These are phyloP conservation scores for Mrakia hoshinonis DNA, from an alignment of 768 basidiomycete species.

Conservation along the genomic window DNA sequence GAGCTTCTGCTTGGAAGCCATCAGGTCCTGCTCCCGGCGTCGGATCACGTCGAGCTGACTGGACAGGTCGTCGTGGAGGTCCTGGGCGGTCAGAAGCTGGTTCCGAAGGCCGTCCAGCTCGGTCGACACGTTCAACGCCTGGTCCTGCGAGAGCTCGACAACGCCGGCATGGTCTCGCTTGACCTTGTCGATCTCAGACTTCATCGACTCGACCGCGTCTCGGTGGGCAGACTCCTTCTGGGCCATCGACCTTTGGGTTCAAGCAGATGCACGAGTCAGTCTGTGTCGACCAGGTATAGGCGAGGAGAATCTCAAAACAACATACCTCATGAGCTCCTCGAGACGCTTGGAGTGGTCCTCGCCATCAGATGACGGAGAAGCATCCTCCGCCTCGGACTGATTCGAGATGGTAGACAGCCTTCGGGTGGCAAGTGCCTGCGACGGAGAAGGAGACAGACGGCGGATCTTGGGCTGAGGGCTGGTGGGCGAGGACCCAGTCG, in stretches of 20 bases:
- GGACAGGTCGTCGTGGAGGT: slow-evolving; percentile 40
- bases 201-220: slow-evolving; percentile 66
- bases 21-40: slow-evolving; percentile 47
- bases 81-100: slow-evolving; percentile 28
- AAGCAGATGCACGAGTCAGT: slow-evolving; percentile 29
- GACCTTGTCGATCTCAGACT: slow-evolving; percentile 51
- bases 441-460: neutral
- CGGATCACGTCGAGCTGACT: slow-evolving; percentile 33
- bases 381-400: neutral
- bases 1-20: slow-evolving; percentile 19
- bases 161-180: slow-evolving; percentile 75
- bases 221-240: slow-evolving; percentile 87
- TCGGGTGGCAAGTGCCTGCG: neutral
- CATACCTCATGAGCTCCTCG: slow-evolving; percentile 87
- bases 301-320: neutral
- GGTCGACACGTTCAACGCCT: slow-evolving; percentile 79
- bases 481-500: neutral
- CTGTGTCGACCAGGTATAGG: too few relatives aligned
- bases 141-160: slow-evolving; percentile 64
- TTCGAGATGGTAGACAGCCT: neutral
- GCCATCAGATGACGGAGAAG: neutral
- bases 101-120: slow-evolving; percentile 56
- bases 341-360: slow-evolving; percentile 63
- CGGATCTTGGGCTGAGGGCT: neutral
- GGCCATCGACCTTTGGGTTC: slow-evolving; percentile 84